phyloP scores from a whole-genome alignment of 495 filamentous ascomycete species.

The Lasiosphaeris hirsuta region DNA sequence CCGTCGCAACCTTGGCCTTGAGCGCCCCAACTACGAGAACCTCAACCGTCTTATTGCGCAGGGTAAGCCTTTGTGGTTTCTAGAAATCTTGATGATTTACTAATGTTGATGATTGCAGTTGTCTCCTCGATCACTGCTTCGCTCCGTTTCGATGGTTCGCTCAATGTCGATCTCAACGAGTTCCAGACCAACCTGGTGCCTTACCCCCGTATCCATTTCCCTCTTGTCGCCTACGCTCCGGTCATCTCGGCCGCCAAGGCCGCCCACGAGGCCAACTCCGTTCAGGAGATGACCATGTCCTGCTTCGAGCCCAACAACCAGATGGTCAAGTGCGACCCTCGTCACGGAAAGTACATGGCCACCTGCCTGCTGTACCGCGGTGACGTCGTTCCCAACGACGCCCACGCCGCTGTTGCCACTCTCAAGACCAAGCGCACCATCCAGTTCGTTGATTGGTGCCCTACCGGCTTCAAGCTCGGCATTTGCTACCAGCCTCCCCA shows the following conservation, averaged over 20 bases:
- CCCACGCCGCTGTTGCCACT: slow-evolving; percentile 82
- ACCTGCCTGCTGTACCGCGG: slow-evolving; percentile 97
- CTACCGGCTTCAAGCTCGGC: slow-evolving; percentile 99
- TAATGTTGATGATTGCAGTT: slow-evolving; percentile 50
- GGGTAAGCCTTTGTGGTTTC: slow-evolving; percentile 46
- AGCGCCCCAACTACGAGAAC: slow-evolving; percentile 96
- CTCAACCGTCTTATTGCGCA: slow-evolving; percentile 98
- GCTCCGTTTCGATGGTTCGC: slow-evolving; percentile 95
- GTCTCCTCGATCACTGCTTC: slow-evolving; percentile 98
- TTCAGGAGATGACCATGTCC: slow-evolving; percentile 83
- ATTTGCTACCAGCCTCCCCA: slow-evolving; percentile 98
- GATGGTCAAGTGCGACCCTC: slow-evolving; percentile 99
- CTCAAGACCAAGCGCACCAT: slow-evolving; percentile 99
- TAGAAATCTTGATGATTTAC: neutral
- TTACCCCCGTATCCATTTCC: slow-evolving; percentile 99
- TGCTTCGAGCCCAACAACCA: slow-evolving; percentile 82
- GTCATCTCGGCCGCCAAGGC: slow-evolving; percentile 92
- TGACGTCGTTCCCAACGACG: slow-evolving; percentile 95
- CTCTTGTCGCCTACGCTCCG: slow-evolving; percentile 91
- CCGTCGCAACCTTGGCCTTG: slow-evolving; percentile 92
- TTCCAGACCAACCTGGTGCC: slow-evolving; percentile 99
- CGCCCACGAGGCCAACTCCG: slow-evolving; percentile 90
- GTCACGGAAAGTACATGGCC: slow-evolving; percentile 99
- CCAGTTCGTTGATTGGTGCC: slow-evolving; percentile 99
- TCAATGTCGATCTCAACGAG: slow-evolving; percentile 99